Evolutionary conservation across 2,329 filamentous ascomycete genomes (phyloP).

Genomic region (Lecanicillium sp.): DNA sequence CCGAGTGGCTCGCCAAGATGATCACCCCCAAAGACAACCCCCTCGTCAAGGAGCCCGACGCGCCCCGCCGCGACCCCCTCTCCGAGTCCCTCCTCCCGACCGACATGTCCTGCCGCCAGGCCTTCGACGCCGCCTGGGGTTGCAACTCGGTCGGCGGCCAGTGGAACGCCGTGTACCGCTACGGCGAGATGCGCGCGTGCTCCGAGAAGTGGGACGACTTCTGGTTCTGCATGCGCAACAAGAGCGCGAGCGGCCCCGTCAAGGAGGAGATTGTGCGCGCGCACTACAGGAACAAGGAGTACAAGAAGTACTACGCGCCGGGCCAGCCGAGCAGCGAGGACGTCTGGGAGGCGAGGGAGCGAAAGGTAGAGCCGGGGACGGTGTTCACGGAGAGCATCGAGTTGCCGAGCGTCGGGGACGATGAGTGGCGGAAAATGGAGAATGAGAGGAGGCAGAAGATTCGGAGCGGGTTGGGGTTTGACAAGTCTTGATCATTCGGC

Average conservation of each 20-base stretch:
- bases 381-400: slow-evolving; percentile 40
- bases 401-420: slow-evolving; percentile 33
- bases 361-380: slow-evolving; percentile 46
- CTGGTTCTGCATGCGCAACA: slow-evolving; percentile 93
- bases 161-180: slow-evolving; percentile 86
- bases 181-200: slow-evolving; percentile 71
- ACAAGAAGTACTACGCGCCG: slow-evolving; percentile 59
- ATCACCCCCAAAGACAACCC: slow-evolving; percentile 9
- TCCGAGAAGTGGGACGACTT: slow-evolving; percentile 86
- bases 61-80: slow-evolving; percentile 37
- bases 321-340: slow-evolving; percentile 74
- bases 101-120: slow-evolving; percentile 79
- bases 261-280: slow-evolving; percentile 58
- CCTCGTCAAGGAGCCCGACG: slow-evolving; percentile 15
- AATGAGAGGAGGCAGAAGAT: slow-evolving; percentile 29
- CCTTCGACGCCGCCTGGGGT: slow-evolving; percentile 91
- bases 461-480: slow-evolving; percentile 27
- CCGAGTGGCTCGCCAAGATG: slow-evolving; percentile 10
- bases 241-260: slow-evolving; percentile 52
- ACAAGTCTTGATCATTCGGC: slow-evolving; percentile 15
- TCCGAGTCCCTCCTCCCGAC: slow-evolving; percentile 69
- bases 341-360: slow-evolving; percentile 72
- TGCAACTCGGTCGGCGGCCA: slow-evolving; percentile 89
- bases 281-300: slow-evolving; percentile 61
- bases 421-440: slow-evolving; percentile 36